Percentiles rank a stretch among this genome's conserved stretches.
phyloP scores from a whole-genome alignment of 2,329 filamentous ascomycete genomes.

The Phoma sp. region DNA sequence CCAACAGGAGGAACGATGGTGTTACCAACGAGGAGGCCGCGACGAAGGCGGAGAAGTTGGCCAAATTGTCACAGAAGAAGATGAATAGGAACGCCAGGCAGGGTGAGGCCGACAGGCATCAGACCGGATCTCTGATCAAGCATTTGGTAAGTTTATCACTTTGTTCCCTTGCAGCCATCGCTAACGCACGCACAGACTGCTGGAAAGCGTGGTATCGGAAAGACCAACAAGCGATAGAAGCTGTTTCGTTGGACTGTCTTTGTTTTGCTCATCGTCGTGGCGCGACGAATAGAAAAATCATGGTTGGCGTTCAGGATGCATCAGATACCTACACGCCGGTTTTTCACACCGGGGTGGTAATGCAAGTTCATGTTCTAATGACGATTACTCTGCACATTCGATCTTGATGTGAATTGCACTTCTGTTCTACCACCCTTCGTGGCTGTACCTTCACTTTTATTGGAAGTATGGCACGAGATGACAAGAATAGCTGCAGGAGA shows the following conservation, averaged over 20 bases:
- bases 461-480: not conserved
- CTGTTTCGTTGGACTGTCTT: slow-evolving; percentile 15
- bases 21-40: slow-evolving; percentile 71
- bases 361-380: slow-evolving; percentile 23
- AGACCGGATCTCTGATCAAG: slow-evolving; percentile 79
- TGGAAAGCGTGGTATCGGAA: slow-evolving; percentile 93
- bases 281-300: slow-evolving; percentile 30
- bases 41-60: slow-evolving; percentile 81
- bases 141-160: slow-evolving; percentile 75
- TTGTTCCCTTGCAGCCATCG: not conserved
- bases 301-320: slow-evolving; percentile 39
- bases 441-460: not conserved
- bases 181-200: slow-evolving; percentile 63
- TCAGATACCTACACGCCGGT: slow-evolving; percentile 38
- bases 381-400: no score
- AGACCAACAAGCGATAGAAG: slow-evolving; percentile 66
- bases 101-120: slow-evolving; percentile 95
- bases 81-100: slow-evolving; percentile 98
- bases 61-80: slow-evolving; percentile 93
- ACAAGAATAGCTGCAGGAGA: slow-evolving; percentile 5
- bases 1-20: slow-evolving; percentile 77
- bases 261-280: slow-evolving; percentile 16
- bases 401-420: not conserved
- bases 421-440: not conserved
- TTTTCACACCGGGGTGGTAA: slow-evolving; percentile 27